These are phyloP conservation scores for Rhizophagus prolifer DNA, from an alignment of 192 early-diverging fungal species.

Conservation along the genomic window DNA sequence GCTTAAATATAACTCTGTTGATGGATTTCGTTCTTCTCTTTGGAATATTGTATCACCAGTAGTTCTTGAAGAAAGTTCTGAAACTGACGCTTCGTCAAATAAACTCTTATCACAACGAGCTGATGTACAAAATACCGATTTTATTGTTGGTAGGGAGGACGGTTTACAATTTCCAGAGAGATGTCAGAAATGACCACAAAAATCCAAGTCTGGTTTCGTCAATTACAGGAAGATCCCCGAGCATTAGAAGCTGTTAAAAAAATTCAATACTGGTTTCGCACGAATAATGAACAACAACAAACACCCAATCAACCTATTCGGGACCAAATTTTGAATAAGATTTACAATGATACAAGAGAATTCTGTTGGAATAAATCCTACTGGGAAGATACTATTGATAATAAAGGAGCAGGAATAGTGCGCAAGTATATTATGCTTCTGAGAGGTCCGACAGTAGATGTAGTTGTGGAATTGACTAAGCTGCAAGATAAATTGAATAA, in stretches of 20 bases:
- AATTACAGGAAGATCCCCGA: background rate
- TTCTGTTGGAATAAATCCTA: background rate
- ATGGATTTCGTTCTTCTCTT: constrained; percentile 6
- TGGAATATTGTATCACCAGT: background rate
- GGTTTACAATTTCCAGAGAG: background rate
- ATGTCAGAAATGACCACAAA: background rate
- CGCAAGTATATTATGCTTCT: constrained; percentile 9
- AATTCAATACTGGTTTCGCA: constrained; percentile 1
- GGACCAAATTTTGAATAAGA: constrained; percentile 6
- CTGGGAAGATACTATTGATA: background rate
- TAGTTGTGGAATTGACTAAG: constrained; percentile 2
- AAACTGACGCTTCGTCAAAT: background rate
- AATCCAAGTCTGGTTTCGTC: constrained; percentile 14
- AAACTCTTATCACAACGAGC: background rate
- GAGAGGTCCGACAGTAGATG: constrained; percentile 1
- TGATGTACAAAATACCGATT: background rate
- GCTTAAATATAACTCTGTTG: constrained; percentile 7
- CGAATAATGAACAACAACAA: background rate
- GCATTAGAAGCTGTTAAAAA: background rate
- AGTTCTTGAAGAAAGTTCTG: background rate
- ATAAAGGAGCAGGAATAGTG: background rate
- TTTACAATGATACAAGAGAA: constrained; percentile 4
- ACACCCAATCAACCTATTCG: background rate
- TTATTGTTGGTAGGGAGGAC: background rate
- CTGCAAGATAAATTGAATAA: background rate